A percentile compares a stretch with the other conserved stretches of the same genome.
phyloP scores from a whole-genome alignment of 208 protist genomes.

The Entamoeba histolytica region DNA sequence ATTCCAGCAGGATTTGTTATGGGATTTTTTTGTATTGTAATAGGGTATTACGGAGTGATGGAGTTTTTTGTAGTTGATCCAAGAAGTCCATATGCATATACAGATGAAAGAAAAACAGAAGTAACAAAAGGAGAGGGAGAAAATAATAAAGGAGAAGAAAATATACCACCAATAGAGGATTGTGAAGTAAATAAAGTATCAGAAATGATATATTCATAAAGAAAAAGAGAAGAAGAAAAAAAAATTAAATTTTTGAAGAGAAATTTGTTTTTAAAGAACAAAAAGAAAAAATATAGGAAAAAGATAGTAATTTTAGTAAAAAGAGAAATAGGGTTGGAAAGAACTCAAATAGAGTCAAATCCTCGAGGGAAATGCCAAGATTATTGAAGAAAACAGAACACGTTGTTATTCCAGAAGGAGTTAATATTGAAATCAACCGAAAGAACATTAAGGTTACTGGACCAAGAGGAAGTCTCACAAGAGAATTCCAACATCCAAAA shows the following conservation, averaged over 20 bases:
- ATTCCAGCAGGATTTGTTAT: background rate
- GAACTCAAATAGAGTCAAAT: background rate
- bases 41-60: background rate
- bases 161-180: background rate
- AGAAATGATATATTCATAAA: background rate
- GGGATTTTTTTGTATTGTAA: background rate
- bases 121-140: background rate
- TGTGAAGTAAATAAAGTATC: background rate
- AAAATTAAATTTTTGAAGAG: too few species aligned
- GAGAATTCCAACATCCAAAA: slow-evolving; percentile 65
- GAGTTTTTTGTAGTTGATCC: background rate
- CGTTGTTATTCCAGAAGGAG: slow-evolving; percentile 14
- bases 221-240: too few species aligned
- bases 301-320: too few species aligned
- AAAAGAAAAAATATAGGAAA: too few species aligned
- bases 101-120: background rate
- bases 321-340: background rate
- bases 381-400: background rate
- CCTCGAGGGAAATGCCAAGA: background rate
- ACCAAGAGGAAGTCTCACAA: slow-evolving; percentile 67
- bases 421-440: slow-evolving; percentile 48
- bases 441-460: slow-evolving; percentile 71
- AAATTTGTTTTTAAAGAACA: too few species aligned
- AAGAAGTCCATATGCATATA: background rate
- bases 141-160: background rate